A percentile compares a stretch with the other conserved stretches of the same genome.
Conservation (phyloP, 805 yeast genomes). For the Lipomyces japonicus region DNA sequence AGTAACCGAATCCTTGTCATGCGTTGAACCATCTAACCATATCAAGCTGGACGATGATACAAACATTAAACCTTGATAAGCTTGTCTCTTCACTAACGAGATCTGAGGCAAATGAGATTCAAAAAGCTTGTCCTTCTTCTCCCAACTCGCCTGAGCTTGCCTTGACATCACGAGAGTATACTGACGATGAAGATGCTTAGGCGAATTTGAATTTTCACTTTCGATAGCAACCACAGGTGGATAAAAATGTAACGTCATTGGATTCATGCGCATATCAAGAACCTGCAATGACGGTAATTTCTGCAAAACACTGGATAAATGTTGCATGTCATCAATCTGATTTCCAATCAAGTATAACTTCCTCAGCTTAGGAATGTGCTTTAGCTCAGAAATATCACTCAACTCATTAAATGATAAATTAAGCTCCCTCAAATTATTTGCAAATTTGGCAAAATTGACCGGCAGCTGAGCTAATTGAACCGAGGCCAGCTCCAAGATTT, state of each 20-base stretch:
- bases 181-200: conserved; percentile 14
- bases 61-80: conserved; percentile 28
- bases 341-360: conserved; percentile 34
- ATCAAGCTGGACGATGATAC: conserved; percentile 8
- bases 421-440: conserved; percentile 36
- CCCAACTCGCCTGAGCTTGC: conserved; percentile 21
- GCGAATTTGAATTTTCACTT: neutral
- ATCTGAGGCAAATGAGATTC: conserved; percentile 9
- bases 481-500: conserved; percentile 34
- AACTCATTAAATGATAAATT: conserved; percentile 36
- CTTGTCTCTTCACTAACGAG: conserved; percentile 8
- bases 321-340: conserved; percentile 25
- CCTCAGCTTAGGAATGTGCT: conserved; percentile 32
- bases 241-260: conserved; percentile 32
- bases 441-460: conserved; percentile 26
- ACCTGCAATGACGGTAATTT: conserved; percentile 26
- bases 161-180: conserved; percentile 19
- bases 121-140: conserved; percentile 12
- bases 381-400: conserved; percentile 31
- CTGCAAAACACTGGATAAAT: conserved; percentile 26
- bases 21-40: conserved; percentile 25
- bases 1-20: conserved; percentile 7
- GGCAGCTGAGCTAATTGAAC: conserved; percentile 33
- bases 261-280: conserved; percentile 36
- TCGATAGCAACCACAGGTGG: conserved; percentile 18